A percentile compares a stretch with the other conserved stretches of the same genome.
phyloP scores from a whole-genome alignment of 2,329 filamentous ascomycete species.

The Phialemonium atrogriseum region DNA sequence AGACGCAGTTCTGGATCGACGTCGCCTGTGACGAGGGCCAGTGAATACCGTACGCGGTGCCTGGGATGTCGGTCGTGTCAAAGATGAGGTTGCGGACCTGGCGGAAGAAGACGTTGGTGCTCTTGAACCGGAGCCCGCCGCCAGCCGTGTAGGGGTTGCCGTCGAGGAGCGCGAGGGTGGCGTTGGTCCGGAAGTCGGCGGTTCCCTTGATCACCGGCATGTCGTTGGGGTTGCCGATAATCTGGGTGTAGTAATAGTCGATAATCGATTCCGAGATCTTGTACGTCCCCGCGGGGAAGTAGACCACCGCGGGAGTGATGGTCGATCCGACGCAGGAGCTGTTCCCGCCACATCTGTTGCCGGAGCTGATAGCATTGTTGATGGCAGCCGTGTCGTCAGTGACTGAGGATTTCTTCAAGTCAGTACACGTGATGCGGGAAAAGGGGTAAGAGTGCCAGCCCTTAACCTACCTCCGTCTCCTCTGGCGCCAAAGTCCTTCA shows the following conservation, averaged over 20 bases:
- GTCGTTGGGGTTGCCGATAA: conserved; percentile 60
- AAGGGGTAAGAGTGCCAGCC: too few relatives aligned
- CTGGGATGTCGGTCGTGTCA: conserved; percentile 44
- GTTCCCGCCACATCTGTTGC: conserved; percentile 32
- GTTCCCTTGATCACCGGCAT: conserved; percentile 48
- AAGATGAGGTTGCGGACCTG: conserved; percentile 51
- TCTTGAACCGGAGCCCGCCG: conserved; percentile 34
- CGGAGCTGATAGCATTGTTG: conserved; percentile 33
- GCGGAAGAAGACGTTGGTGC: conserved; percentile 53
- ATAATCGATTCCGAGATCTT: conserved; percentile 60
- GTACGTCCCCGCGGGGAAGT: conserved; percentile 45
- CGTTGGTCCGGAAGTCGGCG: conserved; percentile 31
- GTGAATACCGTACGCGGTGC: conserved; percentile 44
- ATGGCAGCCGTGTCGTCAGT: conserved; percentile 51
- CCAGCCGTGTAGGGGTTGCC: conserved; percentile 33
- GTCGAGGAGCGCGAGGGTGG: conserved; percentile 35
- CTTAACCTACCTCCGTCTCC: conserved; percentile 24
- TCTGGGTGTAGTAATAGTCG: conserved; percentile 71
- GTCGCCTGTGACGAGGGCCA: conserved; percentile 64
- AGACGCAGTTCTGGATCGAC: conserved; percentile 49
- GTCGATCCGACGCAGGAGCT: conserved; percentile 22
- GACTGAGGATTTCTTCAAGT: conserved; percentile 15
- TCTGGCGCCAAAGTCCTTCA: conserved; percentile 33
- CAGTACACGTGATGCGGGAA: not conserved
- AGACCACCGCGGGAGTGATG: conserved; percentile 18